These are phyloP conservation scores for Poronia punctata DNA, from an alignment of 495 filamentous ascomycete species.

Conservation along the genomic window DNA sequence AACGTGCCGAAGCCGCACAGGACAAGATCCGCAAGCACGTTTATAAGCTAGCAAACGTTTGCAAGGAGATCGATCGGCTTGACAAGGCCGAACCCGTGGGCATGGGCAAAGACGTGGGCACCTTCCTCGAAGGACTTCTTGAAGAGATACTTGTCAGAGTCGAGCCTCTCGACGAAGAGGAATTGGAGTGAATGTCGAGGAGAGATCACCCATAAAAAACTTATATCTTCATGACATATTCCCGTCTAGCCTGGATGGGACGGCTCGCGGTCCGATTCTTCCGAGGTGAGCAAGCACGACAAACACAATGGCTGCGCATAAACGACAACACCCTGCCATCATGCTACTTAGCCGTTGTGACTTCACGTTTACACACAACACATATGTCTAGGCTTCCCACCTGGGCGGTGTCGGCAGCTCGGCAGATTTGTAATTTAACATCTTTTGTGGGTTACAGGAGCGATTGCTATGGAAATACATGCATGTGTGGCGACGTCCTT, in stretches of 20 bases:
- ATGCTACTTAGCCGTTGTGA: no score
- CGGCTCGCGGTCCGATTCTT: slow-evolving; percentile 2
- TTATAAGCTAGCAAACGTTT: slow-evolving; percentile 65
- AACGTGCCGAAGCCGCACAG: slow-evolving; percentile 67
- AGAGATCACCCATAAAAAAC: not conserved
- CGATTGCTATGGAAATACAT: no score
- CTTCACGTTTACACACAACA: no score
- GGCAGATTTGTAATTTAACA: no score
- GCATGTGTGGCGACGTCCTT: no score
- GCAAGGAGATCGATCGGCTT: slow-evolving; percentile 79
- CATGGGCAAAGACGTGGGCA: slow-evolving; percentile 82
- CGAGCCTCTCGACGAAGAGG: slow-evolving; percentile 72
- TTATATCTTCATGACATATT: not conserved
- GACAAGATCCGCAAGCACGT: slow-evolving; percentile 73
- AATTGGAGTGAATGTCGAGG: slow-evolving; percentile 17
- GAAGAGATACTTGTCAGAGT: slow-evolving; percentile 93
- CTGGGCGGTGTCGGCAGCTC: no score
- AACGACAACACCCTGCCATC: no score
- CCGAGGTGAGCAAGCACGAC: no score
- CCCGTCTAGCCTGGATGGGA: not conserved
- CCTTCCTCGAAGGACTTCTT: slow-evolving; percentile 82
- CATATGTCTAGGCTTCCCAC: no score
- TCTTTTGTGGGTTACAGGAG: no score
- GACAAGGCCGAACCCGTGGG: slow-evolving; percentile 78
- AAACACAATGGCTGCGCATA: no score